Evolutionary conservation across 345 rosid genomes (phyloP).

Genomic region (Raphanus raphanistrum): DNA sequence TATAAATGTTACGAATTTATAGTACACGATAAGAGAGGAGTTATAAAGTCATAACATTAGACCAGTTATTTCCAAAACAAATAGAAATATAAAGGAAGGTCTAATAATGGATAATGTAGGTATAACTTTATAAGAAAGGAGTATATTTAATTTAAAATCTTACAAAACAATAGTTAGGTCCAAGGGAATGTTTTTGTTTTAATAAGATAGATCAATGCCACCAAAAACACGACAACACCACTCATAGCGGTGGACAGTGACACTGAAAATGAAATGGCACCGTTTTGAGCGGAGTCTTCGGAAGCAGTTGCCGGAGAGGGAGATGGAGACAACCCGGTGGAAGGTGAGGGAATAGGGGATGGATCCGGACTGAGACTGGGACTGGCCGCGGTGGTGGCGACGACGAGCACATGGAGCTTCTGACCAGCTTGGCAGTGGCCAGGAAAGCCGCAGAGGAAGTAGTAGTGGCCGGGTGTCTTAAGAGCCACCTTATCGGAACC

Average conservation of each 20-base stretch:
- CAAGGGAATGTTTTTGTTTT: no score
- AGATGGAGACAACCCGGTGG: neutral
- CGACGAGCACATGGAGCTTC: conserved; percentile 5
- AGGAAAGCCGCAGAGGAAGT: neutral
- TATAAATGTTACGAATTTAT: no score
- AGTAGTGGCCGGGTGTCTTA: conserved; percentile 1
- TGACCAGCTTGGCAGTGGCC: conserved; percentile 5
- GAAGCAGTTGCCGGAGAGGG: conserved; percentile 1
- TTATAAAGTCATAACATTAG: no score
- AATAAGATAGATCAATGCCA: no score
- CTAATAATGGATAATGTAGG: no score
- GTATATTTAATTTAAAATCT: no score
- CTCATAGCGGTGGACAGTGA: neutral
- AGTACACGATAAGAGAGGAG: no score
- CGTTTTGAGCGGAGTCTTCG: neutral
- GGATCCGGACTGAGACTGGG: neutral
- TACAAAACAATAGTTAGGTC: no score
- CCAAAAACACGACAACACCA: conserved; percentile 6
- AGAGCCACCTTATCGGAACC: conserved; percentile 3
- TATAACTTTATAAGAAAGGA: no score
- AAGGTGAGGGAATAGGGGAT: neutral
- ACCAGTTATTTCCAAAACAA: no score
- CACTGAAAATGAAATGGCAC: conserved; percentile 1
- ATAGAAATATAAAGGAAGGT: no score
- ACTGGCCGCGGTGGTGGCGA: neutral